phyloP scores from a whole-genome alignment of 257 asterid genomes.

The Solanum chilense region DNA sequence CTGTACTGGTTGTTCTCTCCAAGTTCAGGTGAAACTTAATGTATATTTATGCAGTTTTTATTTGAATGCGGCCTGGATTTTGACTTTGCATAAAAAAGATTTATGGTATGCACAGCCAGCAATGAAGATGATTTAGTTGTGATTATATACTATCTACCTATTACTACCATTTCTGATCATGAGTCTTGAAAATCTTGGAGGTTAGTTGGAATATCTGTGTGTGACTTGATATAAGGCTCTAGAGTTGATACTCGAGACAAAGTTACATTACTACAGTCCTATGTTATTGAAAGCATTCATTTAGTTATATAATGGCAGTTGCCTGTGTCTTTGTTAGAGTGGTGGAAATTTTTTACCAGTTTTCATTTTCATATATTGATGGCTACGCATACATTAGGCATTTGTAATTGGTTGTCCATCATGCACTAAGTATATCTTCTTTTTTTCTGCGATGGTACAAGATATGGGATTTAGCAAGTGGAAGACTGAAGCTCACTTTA shows the following conservation, averaged over 20 bases:
- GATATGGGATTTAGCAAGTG: slow-evolving; percentile 73
- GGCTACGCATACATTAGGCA: not conserved
- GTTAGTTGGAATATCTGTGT: not conserved
- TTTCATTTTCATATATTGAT: not conserved
- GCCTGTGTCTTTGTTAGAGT: not conserved
- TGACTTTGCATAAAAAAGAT: not conserved
- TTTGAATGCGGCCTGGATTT: not conserved
- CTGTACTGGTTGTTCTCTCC: not conserved
- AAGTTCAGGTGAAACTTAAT: not conserved
- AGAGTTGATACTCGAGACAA: not conserved
- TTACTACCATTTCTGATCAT: not conserved
- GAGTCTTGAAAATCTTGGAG: not conserved
- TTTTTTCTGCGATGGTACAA: not conserved
- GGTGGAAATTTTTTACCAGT: not conserved
- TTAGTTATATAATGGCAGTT: not conserved
- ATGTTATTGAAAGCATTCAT: not conserved
- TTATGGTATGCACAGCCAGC: not conserved
- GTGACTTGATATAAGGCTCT: not conserved
- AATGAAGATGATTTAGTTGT: not conserved
- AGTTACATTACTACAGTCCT: not conserved
- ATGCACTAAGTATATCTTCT: not conserved
- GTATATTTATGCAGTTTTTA: not conserved
- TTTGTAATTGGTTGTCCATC: not conserved
- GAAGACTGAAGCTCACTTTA: slow-evolving; percentile 57
- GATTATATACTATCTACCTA: not conserved